Conservation (phyloP, 352 stramenopile genomes). For the Phytophthora megakarya region DNA sequence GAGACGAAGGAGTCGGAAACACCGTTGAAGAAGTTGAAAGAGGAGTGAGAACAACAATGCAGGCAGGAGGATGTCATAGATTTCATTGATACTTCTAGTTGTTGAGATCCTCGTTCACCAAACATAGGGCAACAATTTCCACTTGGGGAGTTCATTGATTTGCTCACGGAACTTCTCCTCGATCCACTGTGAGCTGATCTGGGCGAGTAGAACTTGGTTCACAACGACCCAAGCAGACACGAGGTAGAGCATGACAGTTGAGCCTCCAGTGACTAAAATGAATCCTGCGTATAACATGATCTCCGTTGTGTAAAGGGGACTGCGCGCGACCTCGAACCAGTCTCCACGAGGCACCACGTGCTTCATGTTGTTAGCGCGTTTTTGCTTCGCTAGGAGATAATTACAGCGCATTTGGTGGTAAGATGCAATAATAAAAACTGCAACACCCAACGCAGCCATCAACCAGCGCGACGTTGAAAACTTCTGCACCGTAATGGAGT, state of each 20-base stretch:
- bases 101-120: constrained; percentile 38
- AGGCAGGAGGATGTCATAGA: too few species aligned
- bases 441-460: constrained; percentile 29
- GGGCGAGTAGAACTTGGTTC: constrained; percentile 68
- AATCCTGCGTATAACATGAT: constrained; percentile 67
- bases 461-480: constrained; percentile 22
- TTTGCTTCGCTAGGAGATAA: constrained; percentile 56
- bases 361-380: constrained; percentile 48
- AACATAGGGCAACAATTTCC: constrained; percentile 42
- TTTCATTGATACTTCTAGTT: constrained; percentile 1
- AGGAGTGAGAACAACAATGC: too few species aligned
- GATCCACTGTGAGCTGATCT: constrained; percentile 62
- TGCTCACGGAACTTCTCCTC: constrained; percentile 59
- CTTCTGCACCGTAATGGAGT: constrained; percentile 25
- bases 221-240: constrained; percentile 58
- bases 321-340: constrained; percentile 71
- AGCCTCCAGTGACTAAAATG: constrained; percentile 44
- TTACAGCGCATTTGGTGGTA: constrained; percentile 75
- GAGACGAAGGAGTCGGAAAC: constrained; percentile 37
- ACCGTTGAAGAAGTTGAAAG: constrained; percentile 31
- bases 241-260: constrained; percentile 49
- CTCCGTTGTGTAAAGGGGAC: constrained; percentile 68
- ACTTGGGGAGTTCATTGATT: constrained; percentile 38
- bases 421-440: constrained; percentile 50
- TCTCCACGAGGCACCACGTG: constrained; percentile 63